Evolutionary conservation across 139 green algal genomes (phyloP), one percentile per base, ranked within the genome.

Genomic region (Picochlorum costavermella): DNA sequence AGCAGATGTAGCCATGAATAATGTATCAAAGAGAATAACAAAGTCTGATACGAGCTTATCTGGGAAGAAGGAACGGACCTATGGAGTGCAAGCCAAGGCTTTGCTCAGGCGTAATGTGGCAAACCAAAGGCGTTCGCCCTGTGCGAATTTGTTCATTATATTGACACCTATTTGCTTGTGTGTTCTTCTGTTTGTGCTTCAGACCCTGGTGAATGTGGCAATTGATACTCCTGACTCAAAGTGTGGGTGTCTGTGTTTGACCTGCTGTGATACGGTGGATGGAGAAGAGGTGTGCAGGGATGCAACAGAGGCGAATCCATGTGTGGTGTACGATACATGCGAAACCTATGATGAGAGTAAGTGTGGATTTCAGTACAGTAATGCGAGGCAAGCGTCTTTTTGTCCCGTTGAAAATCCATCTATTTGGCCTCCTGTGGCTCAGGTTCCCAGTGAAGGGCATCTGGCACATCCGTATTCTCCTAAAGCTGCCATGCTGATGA

Each of bases 111-210:
- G 90, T 59, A 86, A 84, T 14, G 59, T 50, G 9, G 62, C 67
- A 25, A 85, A 86, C 63, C 85, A 92, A 60, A 73, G 75, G 62
- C 74, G 85, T n/a, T 78, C 85, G 36, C 59, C 72, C 17, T 61
- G 74, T 45, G 77, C 66, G 45, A 93, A 89, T 45, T 46, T 83
- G 8, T 82, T 80, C 26, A 71, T 91, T 23, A 63, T 92, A 12
- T 63, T 68, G 1, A 75, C 75, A 4, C 84, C 86, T 9, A 76
- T 93, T 30, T 73, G 90, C 63, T 88, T 92, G 65, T 84, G 79
- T 60, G 23, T 90, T 6, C 50, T 92, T 25, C 68, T 92, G 16
- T 65, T 79, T n/a, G 55, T 78, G 9, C 76, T 91, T n/a, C 76
- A 89, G 50, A 25, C 50, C 4, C 10, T 75, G 2, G 69, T 82